Evolutionary conservation across 768 basidiomycete genomes (phyloP), one percentile per base, ranked within the genome.

Genomic region (Serendipita sp.): DNA sequence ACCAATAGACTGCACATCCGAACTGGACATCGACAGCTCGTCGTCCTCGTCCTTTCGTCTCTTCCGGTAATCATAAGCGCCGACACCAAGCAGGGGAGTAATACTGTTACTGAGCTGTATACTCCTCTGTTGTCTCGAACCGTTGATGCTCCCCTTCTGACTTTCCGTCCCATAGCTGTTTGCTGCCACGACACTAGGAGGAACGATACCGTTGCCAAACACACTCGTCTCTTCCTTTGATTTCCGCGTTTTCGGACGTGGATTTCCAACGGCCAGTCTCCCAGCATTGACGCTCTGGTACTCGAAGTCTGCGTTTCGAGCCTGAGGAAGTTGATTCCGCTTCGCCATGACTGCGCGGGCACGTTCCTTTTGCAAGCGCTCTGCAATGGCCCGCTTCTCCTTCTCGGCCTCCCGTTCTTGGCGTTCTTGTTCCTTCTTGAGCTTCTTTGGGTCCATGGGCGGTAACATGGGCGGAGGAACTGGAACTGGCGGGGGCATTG

Each of bases 311-410:
- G 77, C 75, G 68, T 74, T 77, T 50, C 72, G 74, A 34, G 77
- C 73, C 16, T 71, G 79, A 68, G 83, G 80, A 69, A 88, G 77
- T 68, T 85, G 83, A 66, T 82, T 85, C 67, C 90, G 86, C 76
- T 94, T 95, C 70, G 85, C 82, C 84, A 94, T 87, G 74, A 95
- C 92, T 48, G 90, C 91, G 63, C 92, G 83, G 16, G 92, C 89
- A 73, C 92, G 87, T 69, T 96, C 93, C 69, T 84, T 83, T 66
- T 89, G 84, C 70, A 77, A 84, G 69, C 83, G 83, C 72, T 85
- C 83, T 16, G 80, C 83, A 66, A 88, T 78, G 64, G 83, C 83
- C 67, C 91, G 88, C 66, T 86, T 84, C 68, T 89, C 87, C 70
- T 85, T 82, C 77, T 93, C 90, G 18, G 88, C 87, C 73, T 94